These are phyloP conservation scores for Tephrocybe sp. DNA, from an alignment of 768 basidiomycete species.

Conservation along the genomic window DNA sequence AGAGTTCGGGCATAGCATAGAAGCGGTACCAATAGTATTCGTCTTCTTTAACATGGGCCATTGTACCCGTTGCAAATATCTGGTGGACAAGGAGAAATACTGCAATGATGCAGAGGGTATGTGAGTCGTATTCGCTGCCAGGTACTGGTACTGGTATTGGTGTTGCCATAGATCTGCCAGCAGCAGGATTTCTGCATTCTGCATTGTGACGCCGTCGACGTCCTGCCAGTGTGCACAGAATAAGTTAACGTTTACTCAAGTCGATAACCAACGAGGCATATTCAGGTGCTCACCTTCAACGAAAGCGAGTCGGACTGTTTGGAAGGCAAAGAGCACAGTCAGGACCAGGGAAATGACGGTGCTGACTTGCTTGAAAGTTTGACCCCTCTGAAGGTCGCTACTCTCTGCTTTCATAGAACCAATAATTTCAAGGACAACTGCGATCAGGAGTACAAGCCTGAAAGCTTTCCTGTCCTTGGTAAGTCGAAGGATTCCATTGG, in stretches of 20 bases:
- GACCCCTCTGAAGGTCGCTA: constrained; percentile 17
- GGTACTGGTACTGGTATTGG: no score
- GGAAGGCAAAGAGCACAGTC: constrained; percentile 29
- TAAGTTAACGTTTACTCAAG: background rate
- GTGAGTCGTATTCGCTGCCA: constrained; percentile 25
- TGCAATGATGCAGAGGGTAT: constrained; percentile 33
- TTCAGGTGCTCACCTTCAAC: constrained; percentile 18
- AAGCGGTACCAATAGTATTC: constrained; percentile 36
- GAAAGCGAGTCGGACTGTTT: constrained; percentile 22
- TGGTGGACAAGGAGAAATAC: constrained; percentile 37
- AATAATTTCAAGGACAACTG: constrained; percentile 32
- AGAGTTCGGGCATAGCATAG: constrained; percentile 33
- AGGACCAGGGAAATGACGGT: constrained; percentile 34
- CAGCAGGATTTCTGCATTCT: no score
- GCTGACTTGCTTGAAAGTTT: constrained; percentile 29
- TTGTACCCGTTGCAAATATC: constrained; percentile 30
- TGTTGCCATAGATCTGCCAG: no score
- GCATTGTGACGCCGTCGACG: no score
- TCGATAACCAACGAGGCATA: background rate
- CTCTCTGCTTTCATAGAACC: constrained; percentile 19
- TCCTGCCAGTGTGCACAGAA: background rate
- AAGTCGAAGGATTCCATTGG: constrained; percentile 18
- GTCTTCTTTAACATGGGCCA: no score
- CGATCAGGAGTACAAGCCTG: constrained; percentile 23
- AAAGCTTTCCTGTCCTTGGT: constrained; percentile 30